Percentiles rank a stretch among this genome's conserved stretches.
Evolutionary conservation across 495 filamentous ascomycete species (phyloP).

Genomic region (Aspergillus saccharolyticus): DNA sequence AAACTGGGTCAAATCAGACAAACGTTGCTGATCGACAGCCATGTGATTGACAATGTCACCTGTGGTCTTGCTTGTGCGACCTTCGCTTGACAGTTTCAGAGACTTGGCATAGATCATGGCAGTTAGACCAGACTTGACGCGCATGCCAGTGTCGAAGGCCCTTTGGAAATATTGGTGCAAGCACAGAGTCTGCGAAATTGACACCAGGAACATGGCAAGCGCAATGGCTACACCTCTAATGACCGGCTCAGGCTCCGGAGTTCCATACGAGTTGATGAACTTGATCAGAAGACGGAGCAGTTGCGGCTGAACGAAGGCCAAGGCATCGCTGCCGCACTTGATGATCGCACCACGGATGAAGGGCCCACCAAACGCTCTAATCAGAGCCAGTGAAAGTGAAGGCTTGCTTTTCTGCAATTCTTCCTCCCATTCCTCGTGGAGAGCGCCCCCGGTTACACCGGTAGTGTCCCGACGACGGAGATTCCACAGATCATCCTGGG

Average conservation of each 20-base stretch:
- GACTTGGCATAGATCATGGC: conserved; percentile 91
- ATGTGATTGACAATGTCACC: conserved; percentile 99
- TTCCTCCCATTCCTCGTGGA: conserved; percentile 71
- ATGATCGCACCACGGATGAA: conserved; percentile 76
- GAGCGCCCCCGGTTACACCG: conserved; percentile 54
- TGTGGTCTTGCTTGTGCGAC: conserved; percentile 81
- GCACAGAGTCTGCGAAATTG: conserved; percentile 71
- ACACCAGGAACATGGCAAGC: conserved; percentile 85
- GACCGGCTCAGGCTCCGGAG: conserved; percentile 63
- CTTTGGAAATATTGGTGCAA: conserved; percentile 96
- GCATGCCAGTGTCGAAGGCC: conserved; percentile 92
- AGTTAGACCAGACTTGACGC: conserved; percentile 83
- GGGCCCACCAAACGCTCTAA: conserved; percentile 76
- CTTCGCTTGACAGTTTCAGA: conserved; percentile 86
- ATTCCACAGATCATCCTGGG: conserved; percentile 96
- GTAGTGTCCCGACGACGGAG: conserved; percentile 78
- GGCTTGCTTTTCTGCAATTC: conserved; percentile 73
- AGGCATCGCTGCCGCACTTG: conserved; percentile 76
- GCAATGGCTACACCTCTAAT: conserved; percentile 84
- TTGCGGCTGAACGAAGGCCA: conserved; percentile 89
- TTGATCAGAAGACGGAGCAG: conserved; percentile 77
- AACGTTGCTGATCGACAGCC: conserved; percentile 92
- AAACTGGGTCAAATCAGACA: conserved; percentile 93
- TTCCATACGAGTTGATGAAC: conserved; percentile 78
- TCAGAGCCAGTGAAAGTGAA: conserved; percentile 88